Percentiles rank a stretch among this genome's conserved stretches.
phyloP scores from a whole-genome alignment of 2,329 filamentous ascomycete species.

The Talaromyces pinophilus region DNA sequence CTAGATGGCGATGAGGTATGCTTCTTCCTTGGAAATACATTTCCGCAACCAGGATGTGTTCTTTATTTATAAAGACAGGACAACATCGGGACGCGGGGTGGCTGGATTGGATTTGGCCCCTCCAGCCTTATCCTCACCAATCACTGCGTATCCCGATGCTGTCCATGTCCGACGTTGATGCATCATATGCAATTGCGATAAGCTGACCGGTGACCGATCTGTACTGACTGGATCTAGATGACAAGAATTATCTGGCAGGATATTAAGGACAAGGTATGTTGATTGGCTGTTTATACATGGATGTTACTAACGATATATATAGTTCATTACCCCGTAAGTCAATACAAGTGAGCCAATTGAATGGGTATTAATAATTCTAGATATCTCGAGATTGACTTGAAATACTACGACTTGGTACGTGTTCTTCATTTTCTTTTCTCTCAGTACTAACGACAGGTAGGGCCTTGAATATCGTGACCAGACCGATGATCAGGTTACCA shows the following conservation, averaged over 20 bases:
- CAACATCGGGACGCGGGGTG: constrained; percentile 11
- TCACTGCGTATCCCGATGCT: constrained; percentile 17
- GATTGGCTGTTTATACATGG: neutral
- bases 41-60: neutral
- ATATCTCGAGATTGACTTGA: constrained; percentile 95
- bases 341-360: neutral
- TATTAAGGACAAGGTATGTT: constrained; percentile 85
- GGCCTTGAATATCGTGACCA: constrained; percentile 92
- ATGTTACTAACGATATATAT: constrained; percentile 17
- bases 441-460: constrained; percentile 31
- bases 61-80: constrained; percentile 26
- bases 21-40: neutral
- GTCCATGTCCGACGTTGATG: constrained; percentile 9
- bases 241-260: constrained; percentile 98
- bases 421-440: neutral
- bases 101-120: constrained; percentile 22
- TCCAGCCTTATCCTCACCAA: constrained; percentile 26
- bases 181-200: constrained; percentile 16
- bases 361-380: constrained; percentile 31
- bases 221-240: constrained; percentile 62
- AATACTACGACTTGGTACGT: constrained; percentile 83
- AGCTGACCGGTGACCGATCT: constrained; percentile 27
- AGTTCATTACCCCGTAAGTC: constrained; percentile 78
- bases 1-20: constrained; percentile 75
- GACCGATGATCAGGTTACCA: constrained; percentile 93